Base-by-base conservation (phyloP, 1,284 basidiomycete genomes). In the Marasmius sp. region DNA sequence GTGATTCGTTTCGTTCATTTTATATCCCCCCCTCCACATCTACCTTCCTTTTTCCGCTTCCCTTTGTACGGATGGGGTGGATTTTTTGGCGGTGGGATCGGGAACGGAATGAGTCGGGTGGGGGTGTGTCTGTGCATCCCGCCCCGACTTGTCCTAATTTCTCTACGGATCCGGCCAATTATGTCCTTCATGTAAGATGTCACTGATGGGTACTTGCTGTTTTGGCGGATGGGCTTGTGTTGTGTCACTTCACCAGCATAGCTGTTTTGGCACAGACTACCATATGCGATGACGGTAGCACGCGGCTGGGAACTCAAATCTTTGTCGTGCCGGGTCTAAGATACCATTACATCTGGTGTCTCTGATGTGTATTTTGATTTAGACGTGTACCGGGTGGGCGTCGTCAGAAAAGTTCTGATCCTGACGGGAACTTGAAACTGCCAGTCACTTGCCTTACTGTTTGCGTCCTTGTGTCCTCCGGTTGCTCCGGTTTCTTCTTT, bases 1-100 rank as follows among this genome's bases (percentile, higher is more conserved):
- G 45, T 47, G 45, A 47, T 14, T 47, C 20, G n/a, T 47, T 47
- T 34, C 41, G 63, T 51, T 49, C 33, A n/a, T 53, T 59, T 59
- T 20, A 50, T 2, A 18, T 53, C 27, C 39, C 16, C 37, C 36
- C 14, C 27, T 50, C 6, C n/a, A 20, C 36, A 27, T 48, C 57
- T 36, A 27, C 45, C 22, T 36, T 36, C 27, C 18, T 43, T 18
- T 27, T 47, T 27, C 56, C 41, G 37, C 41, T 33, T 36, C 47
- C 33, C 34, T 33, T 45, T 11, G n/a, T 57, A 41, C n/a, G 18
- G 16, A 57, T 41, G 55, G 16, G 45, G 45, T 20, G 2, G 45
- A 47, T 8, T 20, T 4, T 47, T 20, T 47, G 45, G 45, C 45
- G 45, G 16, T 47, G 45, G 45, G 45, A 47, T 47, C 45, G 45